Conservation (phyloP, 768 basidiomycete genomes). For the Lepiota subincarnata region DNA sequence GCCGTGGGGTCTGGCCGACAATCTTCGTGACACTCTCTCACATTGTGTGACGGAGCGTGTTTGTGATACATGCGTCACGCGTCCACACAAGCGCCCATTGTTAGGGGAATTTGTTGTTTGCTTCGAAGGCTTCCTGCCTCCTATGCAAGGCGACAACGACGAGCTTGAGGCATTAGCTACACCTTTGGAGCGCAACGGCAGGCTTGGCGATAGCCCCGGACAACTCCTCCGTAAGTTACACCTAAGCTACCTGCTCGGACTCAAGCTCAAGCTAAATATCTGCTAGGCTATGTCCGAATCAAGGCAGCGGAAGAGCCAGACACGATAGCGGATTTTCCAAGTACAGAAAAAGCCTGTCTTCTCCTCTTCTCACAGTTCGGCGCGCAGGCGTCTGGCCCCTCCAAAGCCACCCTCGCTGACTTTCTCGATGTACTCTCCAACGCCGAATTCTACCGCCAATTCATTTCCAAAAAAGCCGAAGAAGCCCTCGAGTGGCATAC, state of each 20-base stretch:
- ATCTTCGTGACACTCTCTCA: conserved; percentile 1
- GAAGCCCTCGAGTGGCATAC: conserved; percentile 3
- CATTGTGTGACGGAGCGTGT: conserved; percentile 14
- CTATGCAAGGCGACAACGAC: conserved; percentile 1
- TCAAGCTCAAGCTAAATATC: neutral
- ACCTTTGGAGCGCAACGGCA: neutral
- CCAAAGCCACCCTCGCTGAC: conserved; percentile 11
- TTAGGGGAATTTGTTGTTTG: neutral
- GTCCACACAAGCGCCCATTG: neutral
- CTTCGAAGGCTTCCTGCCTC: too few species aligned
- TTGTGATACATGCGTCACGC: conserved; percentile 6
- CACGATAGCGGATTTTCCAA: neutral
- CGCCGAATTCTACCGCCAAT: conserved; percentile 13
- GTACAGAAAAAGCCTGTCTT: neutral
- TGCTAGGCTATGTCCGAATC: conserved; percentile 2
- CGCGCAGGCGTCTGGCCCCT: conserved; percentile 5
- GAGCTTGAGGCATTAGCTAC: neutral
- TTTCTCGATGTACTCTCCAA: conserved; percentile 13
- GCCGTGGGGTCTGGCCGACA: neutral
- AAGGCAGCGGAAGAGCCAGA: neutral
- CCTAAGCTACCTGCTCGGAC: too few species aligned
- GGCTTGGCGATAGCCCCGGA: neutral
- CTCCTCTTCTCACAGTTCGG: conserved; percentile 4
- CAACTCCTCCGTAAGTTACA: neutral
- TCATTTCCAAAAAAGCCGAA: conserved; percentile 8